Evolutionary conservation across 257 asterid species (phyloP).

Genomic region (Thymus mandschuricus): DNA sequence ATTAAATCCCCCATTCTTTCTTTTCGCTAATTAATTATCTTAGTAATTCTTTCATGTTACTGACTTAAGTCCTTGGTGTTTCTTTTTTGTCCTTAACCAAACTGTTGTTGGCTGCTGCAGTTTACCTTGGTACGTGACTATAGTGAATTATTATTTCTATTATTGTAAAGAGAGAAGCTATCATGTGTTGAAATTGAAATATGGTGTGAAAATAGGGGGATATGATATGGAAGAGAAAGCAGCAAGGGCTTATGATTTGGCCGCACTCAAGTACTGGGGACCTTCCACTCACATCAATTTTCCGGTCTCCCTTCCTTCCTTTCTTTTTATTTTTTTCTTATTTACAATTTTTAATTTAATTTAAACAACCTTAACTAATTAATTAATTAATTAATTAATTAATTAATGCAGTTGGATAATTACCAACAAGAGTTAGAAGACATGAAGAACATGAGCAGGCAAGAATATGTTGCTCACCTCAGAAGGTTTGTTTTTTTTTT

Average conservation of each 20-base stretch:
- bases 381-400: not conserved
- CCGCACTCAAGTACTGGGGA: slow-evolving; percentile 99
- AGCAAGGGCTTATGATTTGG: slow-evolving; percentile 95
- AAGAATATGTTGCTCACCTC: slow-evolving; percentile 91
- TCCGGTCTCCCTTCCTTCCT: slow-evolving; percentile 46
- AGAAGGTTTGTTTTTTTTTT: slow-evolving; percentile 58
- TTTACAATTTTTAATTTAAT: no score
- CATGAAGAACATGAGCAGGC: slow-evolving; percentile 93
- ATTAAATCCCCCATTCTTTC: not conserved
- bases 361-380: no score
- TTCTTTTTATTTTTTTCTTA: not conserved
- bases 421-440: slow-evolving; percentile 84
- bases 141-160: not conserved
- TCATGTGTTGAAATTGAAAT: not conserved
- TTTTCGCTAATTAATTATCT: not conserved
- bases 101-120: slow-evolving; percentile 51
- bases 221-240: slow-evolving; percentile 99
- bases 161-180: not conserved
- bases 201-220: slow-evolving; percentile 60
- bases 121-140: slow-evolving; percentile 71
- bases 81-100: slow-evolving; percentile 9
- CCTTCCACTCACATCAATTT: slow-evolving; percentile 92
- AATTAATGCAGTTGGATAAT: slow-evolving; percentile 65
- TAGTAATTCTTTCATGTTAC: not conserved
- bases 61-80: slow-evolving; percentile 18